phyloP scores from a whole-genome alignment of 164 flowering plant species.

The Chimonanthus praecox region DNA sequence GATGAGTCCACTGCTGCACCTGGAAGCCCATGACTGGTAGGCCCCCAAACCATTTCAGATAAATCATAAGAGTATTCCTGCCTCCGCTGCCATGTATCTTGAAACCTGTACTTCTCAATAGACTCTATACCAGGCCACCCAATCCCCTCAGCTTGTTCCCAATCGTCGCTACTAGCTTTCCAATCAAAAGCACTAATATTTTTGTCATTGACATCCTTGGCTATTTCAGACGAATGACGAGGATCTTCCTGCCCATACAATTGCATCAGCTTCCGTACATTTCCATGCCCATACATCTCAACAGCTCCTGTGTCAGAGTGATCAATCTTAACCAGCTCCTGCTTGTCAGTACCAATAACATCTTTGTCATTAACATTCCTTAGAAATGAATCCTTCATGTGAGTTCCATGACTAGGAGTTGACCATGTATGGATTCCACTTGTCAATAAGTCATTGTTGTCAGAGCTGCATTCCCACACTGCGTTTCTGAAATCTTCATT shows the following conservation, averaged over 20 bases:
- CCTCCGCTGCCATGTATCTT: conserved; percentile 11
- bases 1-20: conserved; percentile 17
- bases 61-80: conserved; percentile 11
- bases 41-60: background rate
- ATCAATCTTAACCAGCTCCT: too few relatives aligned
- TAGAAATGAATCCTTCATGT: conserved; percentile 4
- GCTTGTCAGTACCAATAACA: too few relatives aligned
- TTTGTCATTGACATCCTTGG: background rate
- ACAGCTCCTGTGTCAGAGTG: too few relatives aligned
- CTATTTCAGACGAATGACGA: too few relatives aligned
- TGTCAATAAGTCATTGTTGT: conserved; percentile 10
- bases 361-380: background rate
- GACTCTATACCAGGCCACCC: conserved; percentile 6
- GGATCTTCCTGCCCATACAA: too few relatives aligned
- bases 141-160: conserved; percentile 5
- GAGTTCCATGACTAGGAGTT: background rate
- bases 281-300: too few relatives aligned
- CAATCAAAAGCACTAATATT: conserved; percentile 9
- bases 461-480: conserved; percentile 17
- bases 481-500: conserved; percentile 16
- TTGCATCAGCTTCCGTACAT: too few relatives aligned
- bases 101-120: conserved; percentile 28
- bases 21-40: background rate
- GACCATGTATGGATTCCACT: background rate
- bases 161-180: conserved; percentile 7